Evolutionary conservation across 2,329 filamentous ascomycete species (phyloP), one percentile per base, ranked within the genome.

Genomic region (Fusarium armeniacum): DNA sequence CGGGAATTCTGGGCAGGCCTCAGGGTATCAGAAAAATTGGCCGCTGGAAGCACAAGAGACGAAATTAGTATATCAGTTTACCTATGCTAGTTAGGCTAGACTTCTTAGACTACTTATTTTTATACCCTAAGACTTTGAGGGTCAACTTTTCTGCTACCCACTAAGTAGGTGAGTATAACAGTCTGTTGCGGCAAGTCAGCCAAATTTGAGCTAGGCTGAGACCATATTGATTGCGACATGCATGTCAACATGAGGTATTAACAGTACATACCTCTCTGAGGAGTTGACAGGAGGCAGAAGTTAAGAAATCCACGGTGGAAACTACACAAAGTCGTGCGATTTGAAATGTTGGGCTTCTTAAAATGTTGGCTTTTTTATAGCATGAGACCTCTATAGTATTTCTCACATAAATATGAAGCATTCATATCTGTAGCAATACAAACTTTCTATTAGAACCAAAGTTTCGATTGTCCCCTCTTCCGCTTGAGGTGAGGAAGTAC

Each of bases 251-350:
- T 22, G 2, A 20, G 4, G 8, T 10, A 38, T 11, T 18, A n/a
- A 20, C 12, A 0, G 6, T 22, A 15, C 12, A 40, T 13, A 3
- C 20, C 20, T 20, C 15, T 13, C n/a, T 5, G 1, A 12, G 6
- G 6, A 22, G n/a, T 40, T 12, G 11, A 11, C 12, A 40, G 8
- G n/a, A 18, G 7, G 7, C 7, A 35, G 28, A 3, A 4, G 28
- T 11, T 30, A 10, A 30, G 28, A 30, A 30, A 30, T 11, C 28
- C 28, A 30, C 28, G 28, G 28, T 30, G 28, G 28, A 20, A 20
- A 20, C 20, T 30, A 30, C 9, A 11, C 10, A 30, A 30, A 9
- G 10, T 10, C 28, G 28, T 30, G 9, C 10, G 10, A 30, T 30
- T 30, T 30, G 3, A 10, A 30, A 11, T 30, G 28, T 10, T 30